These are phyloP conservation scores for Plasmodium inui DNA, from an alignment of 169 alveolate species.

Conservation along the genomic window DNA sequence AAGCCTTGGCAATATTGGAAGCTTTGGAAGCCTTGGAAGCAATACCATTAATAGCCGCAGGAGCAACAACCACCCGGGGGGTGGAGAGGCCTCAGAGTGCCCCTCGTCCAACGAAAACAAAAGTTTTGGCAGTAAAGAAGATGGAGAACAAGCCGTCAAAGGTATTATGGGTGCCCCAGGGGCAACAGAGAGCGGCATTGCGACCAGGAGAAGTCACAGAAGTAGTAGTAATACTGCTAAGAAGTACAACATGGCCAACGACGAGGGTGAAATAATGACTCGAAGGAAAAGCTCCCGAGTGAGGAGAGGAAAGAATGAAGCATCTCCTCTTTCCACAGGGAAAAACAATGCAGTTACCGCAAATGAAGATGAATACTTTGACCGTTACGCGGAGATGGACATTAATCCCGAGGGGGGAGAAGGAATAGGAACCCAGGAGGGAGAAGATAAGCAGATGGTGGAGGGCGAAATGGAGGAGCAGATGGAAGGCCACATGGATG, in stretches of 20 bases:
- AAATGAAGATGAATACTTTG: neutral
- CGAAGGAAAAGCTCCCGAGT: constrained; percentile 27
- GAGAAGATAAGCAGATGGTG: neutral
- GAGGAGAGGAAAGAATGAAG: constrained; percentile 2
- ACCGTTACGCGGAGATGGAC: neutral
- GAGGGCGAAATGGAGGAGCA: neutral
- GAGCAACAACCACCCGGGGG: neutral
- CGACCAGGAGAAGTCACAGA: constrained; percentile 27
- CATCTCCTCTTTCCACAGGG: neutral
- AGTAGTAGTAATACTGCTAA: neutral
- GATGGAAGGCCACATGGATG: neutral
- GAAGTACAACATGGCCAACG: neutral
- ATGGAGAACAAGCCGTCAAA: neutral
- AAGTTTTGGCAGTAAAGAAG: constrained; percentile 9
- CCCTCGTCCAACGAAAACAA: constrained; percentile 36
- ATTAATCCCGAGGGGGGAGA: neutral
- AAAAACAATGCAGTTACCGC: neutral
- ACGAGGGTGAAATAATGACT: neutral
- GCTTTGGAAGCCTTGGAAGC: neutral
- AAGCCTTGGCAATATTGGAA: neutral
- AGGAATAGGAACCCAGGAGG: neutral
- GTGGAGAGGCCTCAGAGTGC: constrained; percentile 18
- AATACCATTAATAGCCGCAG: neutral
- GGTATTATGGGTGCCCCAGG: neutral
- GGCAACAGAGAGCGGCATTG: neutral